Evolutionary conservation across 495 filamentous ascomycete species (phyloP).

Genomic region (Emericellopsis terricola): DNA sequence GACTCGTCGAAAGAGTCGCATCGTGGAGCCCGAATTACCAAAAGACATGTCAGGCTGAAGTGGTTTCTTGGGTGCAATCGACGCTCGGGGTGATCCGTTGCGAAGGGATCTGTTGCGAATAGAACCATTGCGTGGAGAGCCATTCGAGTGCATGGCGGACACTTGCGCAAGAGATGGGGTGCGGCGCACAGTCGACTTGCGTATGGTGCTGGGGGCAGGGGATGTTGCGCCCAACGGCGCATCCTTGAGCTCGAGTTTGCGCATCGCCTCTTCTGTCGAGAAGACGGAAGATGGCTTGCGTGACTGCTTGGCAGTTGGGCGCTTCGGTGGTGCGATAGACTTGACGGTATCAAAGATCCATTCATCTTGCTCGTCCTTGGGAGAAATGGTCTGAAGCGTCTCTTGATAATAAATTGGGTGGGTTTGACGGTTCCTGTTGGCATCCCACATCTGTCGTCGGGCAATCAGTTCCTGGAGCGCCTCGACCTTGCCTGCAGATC

Average conservation of each 20-base stretch:
- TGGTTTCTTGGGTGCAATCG: slow-evolving; percentile 50
- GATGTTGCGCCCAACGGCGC: slow-evolving; percentile 31
- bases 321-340: slow-evolving; percentile 24
- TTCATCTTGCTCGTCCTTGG: slow-evolving; percentile 55
- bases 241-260: slow-evolving; percentile 41
- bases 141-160: slow-evolving; percentile 28
- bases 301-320: slow-evolving; percentile 23
- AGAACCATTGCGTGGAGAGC: slow-evolving; percentile 46
- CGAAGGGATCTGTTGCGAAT: slow-evolving; percentile 8
- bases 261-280: slow-evolving; percentile 36
- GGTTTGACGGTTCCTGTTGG: slow-evolving; percentile 34
- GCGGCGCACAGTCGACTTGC: slow-evolving; percentile 28
- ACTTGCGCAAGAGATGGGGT: slow-evolving; percentile 30
- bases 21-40: slow-evolving; percentile 77
- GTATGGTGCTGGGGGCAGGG: slow-evolving; percentile 25
- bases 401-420: slow-evolving; percentile 79
- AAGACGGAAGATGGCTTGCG: slow-evolving; percentile 33
- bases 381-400: slow-evolving; percentile 59
- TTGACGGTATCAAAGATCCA: slow-evolving; percentile 99
- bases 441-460: slow-evolving; percentile 64
- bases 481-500: slow-evolving; percentile 67
- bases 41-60: slow-evolving; percentile 71
- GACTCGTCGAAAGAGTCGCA: slow-evolving; percentile 76
- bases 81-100: slow-evolving; percentile 24
- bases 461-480: slow-evolving; percentile 74